Conservation (phyloP, 2,329 filamentous ascomycete species). For the Venturia pyrina region DNA sequence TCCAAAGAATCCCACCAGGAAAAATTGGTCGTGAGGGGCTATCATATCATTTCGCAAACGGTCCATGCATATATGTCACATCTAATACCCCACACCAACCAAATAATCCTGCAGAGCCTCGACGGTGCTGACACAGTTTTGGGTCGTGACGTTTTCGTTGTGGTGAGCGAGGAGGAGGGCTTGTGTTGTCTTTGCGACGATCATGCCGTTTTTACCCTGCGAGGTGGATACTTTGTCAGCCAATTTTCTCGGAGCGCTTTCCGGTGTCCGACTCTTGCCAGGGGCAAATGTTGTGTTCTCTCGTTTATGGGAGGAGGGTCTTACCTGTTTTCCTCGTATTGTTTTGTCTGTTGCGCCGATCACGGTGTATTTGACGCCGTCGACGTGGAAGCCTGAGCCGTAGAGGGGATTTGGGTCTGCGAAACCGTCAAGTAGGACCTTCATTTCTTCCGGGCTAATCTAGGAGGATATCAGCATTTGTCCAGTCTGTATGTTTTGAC, state of each 20-base stretch:
- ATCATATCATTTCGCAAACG: background rate
- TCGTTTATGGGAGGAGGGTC: background rate
- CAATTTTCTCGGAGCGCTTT: conserved; percentile 13
- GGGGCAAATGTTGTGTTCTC: background rate
- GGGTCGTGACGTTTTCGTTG: conserved; percentile 60
- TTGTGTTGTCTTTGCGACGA: conserved; percentile 77
- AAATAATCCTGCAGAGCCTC: conserved; percentile 84
- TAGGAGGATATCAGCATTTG: background rate
- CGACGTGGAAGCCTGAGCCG: conserved; percentile 9
- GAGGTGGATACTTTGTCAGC: conserved; percentile 7
- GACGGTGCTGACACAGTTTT: conserved; percentile 67
- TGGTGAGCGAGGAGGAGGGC: conserved; percentile 86
- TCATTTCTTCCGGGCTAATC: conserved; percentile 35
- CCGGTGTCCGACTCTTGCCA: background rate
- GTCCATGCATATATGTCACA: background rate
- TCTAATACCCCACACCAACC: conserved; percentile 64
- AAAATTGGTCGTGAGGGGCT: background rate
- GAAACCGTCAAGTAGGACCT: conserved; percentile 10
- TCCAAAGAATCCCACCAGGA: background rate
- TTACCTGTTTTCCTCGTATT: conserved; percentile 11
- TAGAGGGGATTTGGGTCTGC: background rate
- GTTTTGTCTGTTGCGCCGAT: conserved; percentile 8
- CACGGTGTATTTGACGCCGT: conserved; percentile 12
- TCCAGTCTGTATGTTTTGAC: background rate
- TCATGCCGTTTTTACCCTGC: conserved; percentile 69